phyloP scores from a whole-genome alignment of 805 yeast species.

The Tetrapisispora namnaoensis region DNA sequence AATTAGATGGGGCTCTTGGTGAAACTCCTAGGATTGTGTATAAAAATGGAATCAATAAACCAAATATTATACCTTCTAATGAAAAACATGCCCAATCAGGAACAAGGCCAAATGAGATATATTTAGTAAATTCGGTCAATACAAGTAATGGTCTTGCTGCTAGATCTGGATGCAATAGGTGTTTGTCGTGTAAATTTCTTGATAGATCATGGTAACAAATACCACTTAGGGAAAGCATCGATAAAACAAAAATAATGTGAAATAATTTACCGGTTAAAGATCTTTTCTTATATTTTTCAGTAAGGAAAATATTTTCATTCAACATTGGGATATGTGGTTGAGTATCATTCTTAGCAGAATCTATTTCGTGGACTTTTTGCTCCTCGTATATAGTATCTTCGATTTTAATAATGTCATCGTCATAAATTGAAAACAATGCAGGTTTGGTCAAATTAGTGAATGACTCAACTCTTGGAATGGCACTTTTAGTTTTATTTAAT shows the following conservation, averaged over 20 bases:
- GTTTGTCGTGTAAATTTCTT: slow-evolving; percentile 43
- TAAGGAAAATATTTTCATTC: not conserved
- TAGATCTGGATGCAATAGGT: slow-evolving; percentile 33
- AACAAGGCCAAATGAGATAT: slow-evolving; percentile 9
- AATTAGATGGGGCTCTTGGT: slow-evolving; percentile 7
- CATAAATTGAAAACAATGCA: slow-evolving; percentile 41
- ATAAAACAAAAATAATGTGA: slow-evolving; percentile 11
- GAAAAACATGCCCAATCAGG: slow-evolving; percentile 30
- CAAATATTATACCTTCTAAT: slow-evolving; percentile 49
- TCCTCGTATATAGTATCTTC: slow-evolving; percentile 28
- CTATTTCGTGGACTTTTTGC: slow-evolving; percentile 12
- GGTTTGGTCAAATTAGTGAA: slow-evolving; percentile 42
- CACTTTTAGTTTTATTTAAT: not conserved
- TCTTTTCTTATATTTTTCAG: not conserved
- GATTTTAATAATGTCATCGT: slow-evolving; percentile 27
- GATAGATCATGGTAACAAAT: slow-evolving; percentile 44
- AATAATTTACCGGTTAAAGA: slow-evolving; percentile 2
- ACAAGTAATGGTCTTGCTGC: slow-evolving; percentile 35
- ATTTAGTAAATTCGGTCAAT: slow-evolving; percentile 23
- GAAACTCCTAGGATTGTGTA: slow-evolving; percentile 20
- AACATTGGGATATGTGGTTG: not conserved
- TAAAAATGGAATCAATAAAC: slow-evolving; percentile 41
- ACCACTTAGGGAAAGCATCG: slow-evolving; percentile 36
- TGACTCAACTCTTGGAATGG: slow-evolving; percentile 24
- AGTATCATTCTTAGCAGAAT: not conserved